Evolutionary conservation across 495 filamentous ascomycete species (phyloP).

Genomic region (Neurospora sp.): DNA sequence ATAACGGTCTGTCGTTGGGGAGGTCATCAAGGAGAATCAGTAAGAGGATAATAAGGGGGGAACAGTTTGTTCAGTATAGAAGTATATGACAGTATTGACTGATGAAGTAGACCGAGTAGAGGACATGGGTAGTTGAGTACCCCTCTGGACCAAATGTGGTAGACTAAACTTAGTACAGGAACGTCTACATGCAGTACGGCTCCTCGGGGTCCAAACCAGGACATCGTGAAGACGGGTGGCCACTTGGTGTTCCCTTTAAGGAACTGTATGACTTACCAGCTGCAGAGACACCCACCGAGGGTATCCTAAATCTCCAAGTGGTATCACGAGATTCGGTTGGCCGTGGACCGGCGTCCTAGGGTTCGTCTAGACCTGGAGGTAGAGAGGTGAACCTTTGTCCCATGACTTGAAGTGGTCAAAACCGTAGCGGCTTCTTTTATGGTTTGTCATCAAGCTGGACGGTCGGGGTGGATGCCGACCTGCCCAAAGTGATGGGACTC

Average conservation of each 20-base stretch:
- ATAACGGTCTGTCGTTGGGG: background rate
- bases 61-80: background rate
- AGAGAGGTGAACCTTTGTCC: background rate
- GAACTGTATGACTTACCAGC: background rate
- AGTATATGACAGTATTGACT: background rate
- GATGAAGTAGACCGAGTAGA: background rate
- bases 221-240: background rate
- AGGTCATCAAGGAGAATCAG: background rate
- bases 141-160: background rate
- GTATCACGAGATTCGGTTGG: background rate
- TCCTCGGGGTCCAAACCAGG: background rate
- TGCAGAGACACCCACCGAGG: background rate
- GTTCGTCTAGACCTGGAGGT: background rate
- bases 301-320: background rate
- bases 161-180: background rate
- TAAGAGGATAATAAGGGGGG: background rate
- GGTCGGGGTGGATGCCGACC: background rate
- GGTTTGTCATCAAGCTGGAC: background rate
- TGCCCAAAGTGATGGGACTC: background rate
- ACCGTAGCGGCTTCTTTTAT: background rate
- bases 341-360: background rate
- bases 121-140: background rate
- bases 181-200: background rate
- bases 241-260: background rate
- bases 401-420: background rate